Evolutionary conservation across 148 eudicot genomes (phyloP).

Genomic region (Rhododendron vialii): DNA sequence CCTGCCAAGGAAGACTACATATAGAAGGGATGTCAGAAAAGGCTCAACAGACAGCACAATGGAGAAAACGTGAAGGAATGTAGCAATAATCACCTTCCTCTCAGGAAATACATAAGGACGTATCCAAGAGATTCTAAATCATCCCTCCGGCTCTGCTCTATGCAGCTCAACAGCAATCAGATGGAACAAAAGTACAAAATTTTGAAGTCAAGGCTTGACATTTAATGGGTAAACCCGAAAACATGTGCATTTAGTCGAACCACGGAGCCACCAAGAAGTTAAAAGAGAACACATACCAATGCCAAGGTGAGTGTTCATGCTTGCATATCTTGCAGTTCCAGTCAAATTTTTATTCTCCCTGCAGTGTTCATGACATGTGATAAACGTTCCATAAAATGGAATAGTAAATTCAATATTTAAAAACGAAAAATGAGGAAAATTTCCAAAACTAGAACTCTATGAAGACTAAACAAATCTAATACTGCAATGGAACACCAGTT

Average conservation of each 20-base stretch:
- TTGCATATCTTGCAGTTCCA: conserved; percentile 96
- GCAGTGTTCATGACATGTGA: conserved; percentile 20
- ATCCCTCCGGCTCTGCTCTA: conserved; percentile 97
- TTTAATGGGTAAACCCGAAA: neutral
- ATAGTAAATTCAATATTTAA: neutral
- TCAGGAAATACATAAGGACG: conserved; percentile 84
- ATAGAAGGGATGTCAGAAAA: conserved; percentile 16
- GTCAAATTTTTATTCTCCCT: conserved; percentile 97
- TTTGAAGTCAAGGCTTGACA: neutral
- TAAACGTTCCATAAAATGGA: conserved; percentile 1
- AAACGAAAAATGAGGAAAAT: neutral
- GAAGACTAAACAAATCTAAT: neutral
- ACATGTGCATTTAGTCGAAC: neutral
- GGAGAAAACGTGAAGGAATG: neutral
- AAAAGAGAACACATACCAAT: conserved; percentile 48
- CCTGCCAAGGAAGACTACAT: conserved; percentile 96
- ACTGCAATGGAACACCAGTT: conserved; percentile 1
- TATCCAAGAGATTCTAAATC: conserved; percentile 97
- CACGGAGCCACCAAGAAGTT: neutral
- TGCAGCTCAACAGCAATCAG: conserved; percentile 20
- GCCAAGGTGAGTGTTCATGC: conserved; percentile 96
- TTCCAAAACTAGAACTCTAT: neutral
- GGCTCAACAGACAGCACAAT: neutral
- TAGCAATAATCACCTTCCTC: conserved; percentile 64
- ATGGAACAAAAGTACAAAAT: conserved; percentile 1